Conservation (phyloP, 192 early-diverging fungal species). For the Coemansia sp. region DNA sequence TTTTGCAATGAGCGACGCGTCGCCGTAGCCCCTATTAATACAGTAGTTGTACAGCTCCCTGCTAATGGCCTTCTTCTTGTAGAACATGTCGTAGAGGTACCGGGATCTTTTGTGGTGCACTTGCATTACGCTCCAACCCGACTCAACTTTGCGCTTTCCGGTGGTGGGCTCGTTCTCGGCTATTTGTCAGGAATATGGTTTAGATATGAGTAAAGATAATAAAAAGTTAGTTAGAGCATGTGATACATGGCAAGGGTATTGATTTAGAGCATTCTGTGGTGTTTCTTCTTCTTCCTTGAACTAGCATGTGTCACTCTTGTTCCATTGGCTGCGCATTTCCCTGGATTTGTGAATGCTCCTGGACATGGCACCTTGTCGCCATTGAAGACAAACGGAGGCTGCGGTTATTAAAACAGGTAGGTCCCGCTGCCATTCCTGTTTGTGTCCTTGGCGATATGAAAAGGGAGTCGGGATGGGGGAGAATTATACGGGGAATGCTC, state of each 20-base stretch:
- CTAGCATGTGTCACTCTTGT: not conserved
- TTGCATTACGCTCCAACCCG: slow-evolving; percentile 91
- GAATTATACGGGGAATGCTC: slow-evolving; percentile 1
- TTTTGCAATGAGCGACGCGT: slow-evolving; percentile 93
- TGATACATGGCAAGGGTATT: not conserved
- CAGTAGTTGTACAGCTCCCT: slow-evolving; percentile 92
- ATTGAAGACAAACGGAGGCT: not conserved
- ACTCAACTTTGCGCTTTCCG: slow-evolving; percentile 91
- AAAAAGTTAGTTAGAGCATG: not conserved
- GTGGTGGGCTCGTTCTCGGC: slow-evolving; percentile 94
- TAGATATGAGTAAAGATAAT: not conserved
- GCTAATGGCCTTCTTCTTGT: slow-evolving; percentile 93
- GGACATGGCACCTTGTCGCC: not conserved
- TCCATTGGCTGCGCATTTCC: not conserved
- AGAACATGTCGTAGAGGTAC: slow-evolving; percentile 95
- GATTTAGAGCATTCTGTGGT: not conserved
- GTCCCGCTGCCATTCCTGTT: not conserved
- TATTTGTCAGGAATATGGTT: slow-evolving; percentile 31
- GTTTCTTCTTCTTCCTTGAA: not conserved
- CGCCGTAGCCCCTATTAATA: slow-evolving; percentile 88
- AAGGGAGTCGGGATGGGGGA: not conserved
- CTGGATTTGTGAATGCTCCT: not conserved
- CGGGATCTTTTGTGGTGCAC: slow-evolving; percentile 97
- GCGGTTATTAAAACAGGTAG: not conserved
- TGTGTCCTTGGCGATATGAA: not conserved